These are phyloP conservation scores for Saururus chinensis DNA, from an alignment of 164 flowering plant species.

Conservation along the genomic window DNA sequence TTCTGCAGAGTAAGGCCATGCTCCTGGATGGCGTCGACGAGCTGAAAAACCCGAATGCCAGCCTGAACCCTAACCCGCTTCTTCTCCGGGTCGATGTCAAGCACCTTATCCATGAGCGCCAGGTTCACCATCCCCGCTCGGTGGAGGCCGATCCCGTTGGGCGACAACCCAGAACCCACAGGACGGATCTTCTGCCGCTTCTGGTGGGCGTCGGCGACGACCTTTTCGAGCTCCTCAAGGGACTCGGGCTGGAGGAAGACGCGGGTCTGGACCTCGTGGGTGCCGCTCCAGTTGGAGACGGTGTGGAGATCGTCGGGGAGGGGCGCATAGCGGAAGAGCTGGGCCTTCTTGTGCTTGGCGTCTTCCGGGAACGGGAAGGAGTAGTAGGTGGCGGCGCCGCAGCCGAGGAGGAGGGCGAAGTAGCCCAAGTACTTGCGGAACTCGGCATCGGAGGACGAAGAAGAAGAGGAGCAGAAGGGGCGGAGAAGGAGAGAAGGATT, in stretches of 20 bases:
- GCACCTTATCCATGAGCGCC: slow-evolving; percentile 79
- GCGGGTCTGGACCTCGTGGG: slow-evolving; percentile 89
- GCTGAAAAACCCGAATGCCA: slow-evolving; percentile 81
- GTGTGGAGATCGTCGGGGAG: slow-evolving; percentile 94
- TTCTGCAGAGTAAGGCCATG: slow-evolving; percentile 85
- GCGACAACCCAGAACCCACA: slow-evolving; percentile 88
- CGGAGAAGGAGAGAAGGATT: slow-evolving; percentile 14
- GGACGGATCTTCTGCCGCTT: slow-evolving; percentile 66
- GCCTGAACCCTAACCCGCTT: slow-evolving; percentile 80
- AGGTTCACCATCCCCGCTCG: slow-evolving; percentile 90
- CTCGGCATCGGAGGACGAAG: slow-evolving; percentile 43
- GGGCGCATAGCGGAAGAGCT: slow-evolving; percentile 81
- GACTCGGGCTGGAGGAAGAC: slow-evolving; percentile 73
- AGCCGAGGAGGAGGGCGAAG: slow-evolving; percentile 58
- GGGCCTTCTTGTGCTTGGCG: slow-evolving; percentile 92
- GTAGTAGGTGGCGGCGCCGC: slow-evolving; percentile 84
- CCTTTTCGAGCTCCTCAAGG: slow-evolving; percentile 41
- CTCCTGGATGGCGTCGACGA: slow-evolving; percentile 83
- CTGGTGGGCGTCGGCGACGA: slow-evolving; percentile 50
- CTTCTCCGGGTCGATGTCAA: slow-evolving; percentile 80
- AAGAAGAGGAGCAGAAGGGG: slow-evolving; percentile 21
- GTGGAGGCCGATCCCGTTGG: slow-evolving; percentile 86
- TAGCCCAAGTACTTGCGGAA: slow-evolving; percentile 85
- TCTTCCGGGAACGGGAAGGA: slow-evolving; percentile 83
- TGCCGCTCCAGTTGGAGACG: slow-evolving; percentile 95